A percentile compares a stretch with the other conserved stretches of the same genome.
Evolutionary conservation across 1,139 yeast species (phyloP).

Genomic region (Wickerhamomyces sp.): DNA sequence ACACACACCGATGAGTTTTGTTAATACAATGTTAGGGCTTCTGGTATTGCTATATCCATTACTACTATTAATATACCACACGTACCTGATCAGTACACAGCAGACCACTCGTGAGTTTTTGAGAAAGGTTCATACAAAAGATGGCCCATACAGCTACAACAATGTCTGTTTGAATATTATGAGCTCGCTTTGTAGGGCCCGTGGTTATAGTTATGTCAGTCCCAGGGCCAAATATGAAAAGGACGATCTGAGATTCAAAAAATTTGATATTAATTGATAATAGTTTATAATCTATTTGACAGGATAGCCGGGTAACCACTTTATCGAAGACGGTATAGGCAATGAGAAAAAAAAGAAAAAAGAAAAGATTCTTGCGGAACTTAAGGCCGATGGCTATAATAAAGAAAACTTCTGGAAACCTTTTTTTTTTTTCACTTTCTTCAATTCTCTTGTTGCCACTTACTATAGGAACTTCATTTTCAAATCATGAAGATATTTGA

Average conservation of each 20-base stretch:
- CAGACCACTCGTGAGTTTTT: conserved; percentile 69
- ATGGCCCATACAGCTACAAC: conserved; percentile 15
- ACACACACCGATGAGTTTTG: conserved; percentile 35
- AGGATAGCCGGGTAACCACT: background rate
- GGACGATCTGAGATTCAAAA: conserved; percentile 49
- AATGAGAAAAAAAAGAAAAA: too few species aligned
- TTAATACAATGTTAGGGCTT: conserved; percentile 34
- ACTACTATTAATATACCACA: conserved; percentile 47
- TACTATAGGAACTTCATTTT: background rate
- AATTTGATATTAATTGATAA: too few species aligned
- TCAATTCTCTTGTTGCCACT: background rate
- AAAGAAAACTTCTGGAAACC: too few species aligned
- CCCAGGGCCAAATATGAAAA: conserved; percentile 31
- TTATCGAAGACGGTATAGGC: too few species aligned
- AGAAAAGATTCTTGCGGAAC: too few species aligned
- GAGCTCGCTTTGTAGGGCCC: conserved; percentile 44
- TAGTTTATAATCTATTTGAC: background rate
- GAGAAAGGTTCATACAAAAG: conserved; percentile 28
- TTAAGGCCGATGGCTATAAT: too few species aligned
- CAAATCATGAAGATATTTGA: conserved; percentile 74
- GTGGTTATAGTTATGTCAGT: conserved; percentile 39
- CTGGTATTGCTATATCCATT: conserved; percentile 49
- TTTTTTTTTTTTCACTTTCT: too few species aligned
- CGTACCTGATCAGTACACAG: conserved; percentile 49
- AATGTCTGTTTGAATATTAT: conserved; percentile 34